A percentile compares a stretch with the other conserved stretches of the same genome.
Conservation (phyloP, 1,139 yeast genomes). For the Pichia sp. region DNA sequence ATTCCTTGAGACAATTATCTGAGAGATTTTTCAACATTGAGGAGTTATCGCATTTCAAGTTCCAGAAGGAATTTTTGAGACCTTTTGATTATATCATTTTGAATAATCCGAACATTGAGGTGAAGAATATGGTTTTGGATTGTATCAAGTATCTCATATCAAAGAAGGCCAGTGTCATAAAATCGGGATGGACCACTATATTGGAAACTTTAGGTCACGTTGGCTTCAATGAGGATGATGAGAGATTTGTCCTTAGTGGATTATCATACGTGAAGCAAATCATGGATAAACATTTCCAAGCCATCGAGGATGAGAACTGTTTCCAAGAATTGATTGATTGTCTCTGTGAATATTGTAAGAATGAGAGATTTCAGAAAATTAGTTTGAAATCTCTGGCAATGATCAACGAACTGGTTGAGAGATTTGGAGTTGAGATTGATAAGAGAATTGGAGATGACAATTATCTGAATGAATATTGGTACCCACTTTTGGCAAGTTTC, state of each 20-base stretch:
- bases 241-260: conserved; percentile 54
- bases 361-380: conserved; percentile 71
- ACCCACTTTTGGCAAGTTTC: conserved; percentile 78
- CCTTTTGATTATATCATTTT: conserved; percentile 81
- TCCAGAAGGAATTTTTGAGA: conserved; percentile 86
- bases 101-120: conserved; percentile 61
- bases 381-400: conserved; percentile 77
- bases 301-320: conserved; percentile 66
- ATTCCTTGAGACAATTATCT: conserved; percentile 86
- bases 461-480: conserved; percentile 49
- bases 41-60: conserved; percentile 90
- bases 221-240: conserved; percentile 43
- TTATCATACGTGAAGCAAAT: conserved; percentile 59
- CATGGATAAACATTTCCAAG: conserved; percentile 53
- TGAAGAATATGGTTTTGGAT: conserved; percentile 85
- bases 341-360: conserved; percentile 75
- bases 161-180: conserved; percentile 66
- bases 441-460: conserved; percentile 28
- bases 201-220: conserved; percentile 69
- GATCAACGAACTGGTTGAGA: conserved; percentile 56
- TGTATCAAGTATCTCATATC: conserved; percentile 82
- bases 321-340: conserved; percentile 71
- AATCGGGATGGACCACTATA: conserved; percentile 94
- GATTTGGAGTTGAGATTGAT: conserved; percentile 38
- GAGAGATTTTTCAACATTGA: conserved; percentile 90